Evolutionary conservation across 148 eudicot genomes (phyloP).

Genomic region (Silene uniflora): DNA sequence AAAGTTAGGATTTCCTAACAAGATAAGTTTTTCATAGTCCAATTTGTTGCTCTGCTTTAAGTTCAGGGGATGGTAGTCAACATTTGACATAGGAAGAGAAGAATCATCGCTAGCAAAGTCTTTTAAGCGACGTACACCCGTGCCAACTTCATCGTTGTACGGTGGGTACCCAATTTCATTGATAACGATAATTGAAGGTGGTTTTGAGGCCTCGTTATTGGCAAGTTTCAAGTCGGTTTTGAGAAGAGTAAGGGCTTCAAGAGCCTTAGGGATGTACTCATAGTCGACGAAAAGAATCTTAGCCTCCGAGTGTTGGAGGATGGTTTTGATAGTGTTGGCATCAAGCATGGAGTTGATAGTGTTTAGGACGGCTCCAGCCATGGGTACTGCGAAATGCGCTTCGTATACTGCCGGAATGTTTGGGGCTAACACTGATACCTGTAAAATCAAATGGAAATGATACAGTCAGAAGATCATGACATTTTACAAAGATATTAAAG

Average conservation of each 20-base stretch:
- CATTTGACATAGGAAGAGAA: conserved; percentile 5
- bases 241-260: conserved; percentile 49
- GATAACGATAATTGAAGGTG: conserved; percentile 49
- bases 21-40: conserved; percentile 60
- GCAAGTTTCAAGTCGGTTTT: neutral
- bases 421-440: conserved; percentile 91
- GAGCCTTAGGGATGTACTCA: conserved; percentile 44
- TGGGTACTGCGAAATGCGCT: conserved; percentile 94
- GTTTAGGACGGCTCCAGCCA: conserved; percentile 88
- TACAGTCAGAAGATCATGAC: too few relatives aligned
- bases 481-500: too few relatives aligned
- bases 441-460: neutral
- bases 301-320: conserved; percentile 69
- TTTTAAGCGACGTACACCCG: conserved; percentile 7
- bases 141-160: neutral
- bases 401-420: conserved; percentile 84
- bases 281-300: conserved; percentile 72
- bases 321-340: conserved; percentile 53
- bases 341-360: conserved; percentile 74
- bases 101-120: neutral
- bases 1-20: conserved; percentile 33
- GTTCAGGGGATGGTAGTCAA: conserved; percentile 6
- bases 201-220: neutral
- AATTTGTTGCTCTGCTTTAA: conserved; percentile 19
- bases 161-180: conserved; percentile 49